Percentiles rank a stretch among this genome's conserved stretches.
Conservation (phyloP, 371 early-diverging fungal genomes). For the Conidiobolus incongruus region DNA sequence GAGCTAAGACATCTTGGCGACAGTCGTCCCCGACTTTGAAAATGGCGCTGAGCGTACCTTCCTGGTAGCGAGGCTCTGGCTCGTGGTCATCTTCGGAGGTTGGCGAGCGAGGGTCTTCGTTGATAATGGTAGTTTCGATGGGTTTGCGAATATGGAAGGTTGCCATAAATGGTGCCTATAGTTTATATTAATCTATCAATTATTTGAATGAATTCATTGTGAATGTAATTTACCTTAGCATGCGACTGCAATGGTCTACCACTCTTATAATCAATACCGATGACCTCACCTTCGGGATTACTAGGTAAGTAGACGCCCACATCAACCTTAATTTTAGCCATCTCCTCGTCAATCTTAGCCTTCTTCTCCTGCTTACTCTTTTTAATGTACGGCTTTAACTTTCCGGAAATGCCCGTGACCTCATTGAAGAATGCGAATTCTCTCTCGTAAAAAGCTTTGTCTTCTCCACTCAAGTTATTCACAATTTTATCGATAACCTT, state of each 20-base stretch:
- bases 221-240: constrained; percentile 49
- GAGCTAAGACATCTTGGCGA: constrained; percentile 95
- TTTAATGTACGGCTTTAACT: constrained; percentile 84
- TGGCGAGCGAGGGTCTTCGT: constrained; percentile 19
- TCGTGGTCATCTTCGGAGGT: constrained; percentile 12
- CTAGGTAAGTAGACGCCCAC: constrained; percentile 95
- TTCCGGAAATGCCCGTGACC: constrained; percentile 92
- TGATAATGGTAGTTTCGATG: constrained; percentile 17
- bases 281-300: constrained; percentile 86
- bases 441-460: constrained; percentile 74
- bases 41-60: constrained; percentile 69
- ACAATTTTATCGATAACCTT: constrained; percentile 62
- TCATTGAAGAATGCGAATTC: constrained; percentile 89
- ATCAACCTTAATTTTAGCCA: constrained; percentile 83
- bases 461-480: constrained; percentile 50
- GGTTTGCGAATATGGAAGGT: constrained; percentile 77
- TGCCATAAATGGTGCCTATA: constrained; percentile 95
- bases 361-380: constrained; percentile 90
- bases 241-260: constrained; percentile 94
- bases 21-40: constrained; percentile 99
- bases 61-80: constrained; percentile 11
- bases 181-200: neutral
- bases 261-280: constrained; percentile 87
- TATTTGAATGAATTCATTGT: neutral
- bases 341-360: constrained; percentile 90